phyloP scores from a whole-genome alignment of 305 asterid species.

The Fraxinus velutina region DNA sequence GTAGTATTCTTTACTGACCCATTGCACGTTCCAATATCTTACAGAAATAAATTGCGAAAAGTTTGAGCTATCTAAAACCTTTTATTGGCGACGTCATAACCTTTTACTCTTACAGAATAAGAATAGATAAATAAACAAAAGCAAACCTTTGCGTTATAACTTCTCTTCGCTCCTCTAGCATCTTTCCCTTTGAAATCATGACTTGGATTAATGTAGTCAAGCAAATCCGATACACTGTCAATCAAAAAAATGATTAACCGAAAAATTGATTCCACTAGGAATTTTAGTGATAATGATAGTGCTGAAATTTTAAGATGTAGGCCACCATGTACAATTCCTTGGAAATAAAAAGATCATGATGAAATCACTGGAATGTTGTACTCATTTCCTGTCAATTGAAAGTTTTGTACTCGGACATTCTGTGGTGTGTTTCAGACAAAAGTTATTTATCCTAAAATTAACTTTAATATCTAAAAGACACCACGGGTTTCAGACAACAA shows the following conservation, averaged over 20 bases:
- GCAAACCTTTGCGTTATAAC: slow-evolving; percentile 58
- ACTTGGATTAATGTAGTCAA: slow-evolving; percentile 89
- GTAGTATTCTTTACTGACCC: neutral
- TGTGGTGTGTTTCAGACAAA: neutral
- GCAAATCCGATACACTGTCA: slow-evolving; percentile 93
- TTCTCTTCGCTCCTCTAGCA: slow-evolving; percentile 61
- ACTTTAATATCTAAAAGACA: neutral
- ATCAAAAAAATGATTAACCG: slow-evolving; percentile 25
- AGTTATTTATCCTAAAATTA: neutral
- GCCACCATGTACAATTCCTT: neutral
- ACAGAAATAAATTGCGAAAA: neutral
- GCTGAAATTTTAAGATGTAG: neutral
- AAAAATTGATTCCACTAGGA: neutral
- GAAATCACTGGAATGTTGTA: neutral
- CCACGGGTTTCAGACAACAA: neutral
- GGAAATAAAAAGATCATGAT: neutral
- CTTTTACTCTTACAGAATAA: slow-evolving; percentile 4
- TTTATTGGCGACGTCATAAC: neutral
- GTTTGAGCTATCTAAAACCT: slow-evolving; percentile 7
- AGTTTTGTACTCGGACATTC: neutral
- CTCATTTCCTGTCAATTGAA: neutral
- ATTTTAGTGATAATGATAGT: neutral
- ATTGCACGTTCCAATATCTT: neutral
- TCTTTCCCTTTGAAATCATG: slow-evolving; percentile 82
- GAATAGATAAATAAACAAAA: slow-evolving; percentile 25